Percentiles rank a stretch among this genome's conserved stretches.
Conservation (phyloP, 495 filamentous ascomycete species). For the Clavariopsis aquatica region DNA sequence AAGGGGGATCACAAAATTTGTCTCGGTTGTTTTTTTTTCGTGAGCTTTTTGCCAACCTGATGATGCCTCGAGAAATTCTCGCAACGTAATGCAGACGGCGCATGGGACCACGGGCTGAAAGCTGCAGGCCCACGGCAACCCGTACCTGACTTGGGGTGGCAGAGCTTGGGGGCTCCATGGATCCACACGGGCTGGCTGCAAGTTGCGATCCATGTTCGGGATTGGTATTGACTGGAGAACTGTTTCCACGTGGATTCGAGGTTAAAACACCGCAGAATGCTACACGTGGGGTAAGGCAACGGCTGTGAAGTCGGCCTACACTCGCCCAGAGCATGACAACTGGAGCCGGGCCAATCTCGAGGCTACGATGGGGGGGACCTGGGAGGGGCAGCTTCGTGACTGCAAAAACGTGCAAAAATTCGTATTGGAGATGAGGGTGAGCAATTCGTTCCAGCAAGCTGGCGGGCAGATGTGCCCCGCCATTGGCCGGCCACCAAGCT, state of each 20-base stretch:
- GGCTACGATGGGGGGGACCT: too few species aligned
- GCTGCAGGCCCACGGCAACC: not conserved
- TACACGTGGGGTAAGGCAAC: conserved; percentile 3
- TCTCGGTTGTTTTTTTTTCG: not conserved
- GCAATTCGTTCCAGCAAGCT: not conserved
- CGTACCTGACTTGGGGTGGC: not conserved
- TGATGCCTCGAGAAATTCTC: not conserved
- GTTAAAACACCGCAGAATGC: conserved; percentile 5
- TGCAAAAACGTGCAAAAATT: not conserved
- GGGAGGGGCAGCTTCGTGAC: not conserved
- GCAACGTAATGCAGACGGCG: not conserved
- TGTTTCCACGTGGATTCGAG: conserved; percentile 11
- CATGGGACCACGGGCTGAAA: not conserved
- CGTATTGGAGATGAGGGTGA: not conserved
- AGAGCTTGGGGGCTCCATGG: not conserved
- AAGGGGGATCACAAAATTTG: too few species aligned
- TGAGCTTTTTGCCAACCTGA: not conserved
- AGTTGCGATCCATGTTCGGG: not conserved
- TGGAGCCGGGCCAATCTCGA: too few species aligned
- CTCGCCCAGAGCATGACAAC: too few species aligned
- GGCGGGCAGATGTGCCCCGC: not conserved
- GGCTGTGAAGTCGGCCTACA: too few species aligned
- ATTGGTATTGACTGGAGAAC: not conserved
- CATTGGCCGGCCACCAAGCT: not conserved
- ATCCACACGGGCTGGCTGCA: not conserved